These are phyloP conservation scores for Microglena sp. DNA, from an alignment of 139 green algal species.

Conservation along the genomic window DNA sequence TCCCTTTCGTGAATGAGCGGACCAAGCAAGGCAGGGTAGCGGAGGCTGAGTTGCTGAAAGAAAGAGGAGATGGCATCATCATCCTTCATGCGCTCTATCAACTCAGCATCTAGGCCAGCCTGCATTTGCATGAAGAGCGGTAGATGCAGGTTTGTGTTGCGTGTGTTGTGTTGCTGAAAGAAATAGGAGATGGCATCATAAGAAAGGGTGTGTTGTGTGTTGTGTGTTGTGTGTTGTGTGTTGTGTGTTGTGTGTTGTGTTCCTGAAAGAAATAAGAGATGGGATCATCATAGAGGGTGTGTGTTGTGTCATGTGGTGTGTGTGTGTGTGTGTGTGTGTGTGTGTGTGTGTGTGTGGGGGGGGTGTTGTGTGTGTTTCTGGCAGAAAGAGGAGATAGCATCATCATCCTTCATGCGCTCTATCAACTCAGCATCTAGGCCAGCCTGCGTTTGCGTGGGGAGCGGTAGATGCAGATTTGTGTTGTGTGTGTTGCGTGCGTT, in stretches of 20 bases:
- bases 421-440: neutral
- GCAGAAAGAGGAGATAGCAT: slow-evolving; percentile 8
- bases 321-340: no score
- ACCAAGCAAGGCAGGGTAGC: slow-evolving; percentile 6
- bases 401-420: neutral
- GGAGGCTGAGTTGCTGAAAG: neutral
- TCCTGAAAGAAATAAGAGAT: no score
- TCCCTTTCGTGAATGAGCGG: slow-evolving; percentile 5
- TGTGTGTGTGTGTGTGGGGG: no score
- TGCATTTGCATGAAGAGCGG: no score
- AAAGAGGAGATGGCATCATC: slow-evolving; percentile 11
- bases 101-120: neutral
- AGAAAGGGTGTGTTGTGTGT: no score
- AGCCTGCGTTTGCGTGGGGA: no score
- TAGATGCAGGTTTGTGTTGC: slow-evolving; percentile 3
- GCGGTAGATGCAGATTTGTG: slow-evolving; percentile 1
- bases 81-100: neutral
- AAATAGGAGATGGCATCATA: no score
- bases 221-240: no score
- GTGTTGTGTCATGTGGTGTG: no score
- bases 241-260: no score
- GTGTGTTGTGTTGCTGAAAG: neutral
- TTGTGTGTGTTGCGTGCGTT: neutral
- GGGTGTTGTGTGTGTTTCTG: no score
- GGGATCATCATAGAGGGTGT: no score